Percentiles rank a stretch among this genome's conserved stretches.
phyloP scores from a whole-genome alignment of 371 early-diverging fungal species.

The Dichotomocladium elegans region DNA sequence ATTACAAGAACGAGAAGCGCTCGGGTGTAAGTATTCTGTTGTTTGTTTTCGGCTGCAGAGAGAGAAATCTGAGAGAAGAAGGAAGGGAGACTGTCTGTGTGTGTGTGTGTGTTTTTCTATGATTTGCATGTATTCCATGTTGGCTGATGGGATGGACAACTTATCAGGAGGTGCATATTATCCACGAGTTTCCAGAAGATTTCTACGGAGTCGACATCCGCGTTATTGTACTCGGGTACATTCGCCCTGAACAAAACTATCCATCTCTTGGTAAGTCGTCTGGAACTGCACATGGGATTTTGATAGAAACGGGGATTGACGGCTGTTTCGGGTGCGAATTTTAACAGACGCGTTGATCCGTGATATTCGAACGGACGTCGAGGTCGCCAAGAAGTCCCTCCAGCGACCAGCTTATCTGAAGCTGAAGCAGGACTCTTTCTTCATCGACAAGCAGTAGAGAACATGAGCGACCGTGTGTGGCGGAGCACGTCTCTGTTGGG shows the following conservation, averaged over 20 bases:
- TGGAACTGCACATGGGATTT: not conserved
- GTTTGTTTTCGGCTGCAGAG: no score
- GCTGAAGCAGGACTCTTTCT: slow-evolving; percentile 6
- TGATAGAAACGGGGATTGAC: not conserved
- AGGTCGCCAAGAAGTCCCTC: slow-evolving; percentile 72
- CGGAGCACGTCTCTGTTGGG: no score
- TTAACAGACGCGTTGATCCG: slow-evolving; percentile 81
- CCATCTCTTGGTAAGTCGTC: slow-evolving; percentile 68
- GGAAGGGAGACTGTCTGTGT: no score
- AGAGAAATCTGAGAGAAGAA: no score
- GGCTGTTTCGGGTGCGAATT: no score
- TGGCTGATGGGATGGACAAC: not conserved
- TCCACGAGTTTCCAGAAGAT: slow-evolving; percentile 81
- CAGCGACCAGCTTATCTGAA: slow-evolving; percentile 47
- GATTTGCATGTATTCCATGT: not conserved
- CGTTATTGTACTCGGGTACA: slow-evolving; percentile 83
- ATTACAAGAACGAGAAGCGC: slow-evolving; percentile 93
- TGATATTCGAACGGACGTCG: slow-evolving; percentile 89
- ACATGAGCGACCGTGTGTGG: no score
- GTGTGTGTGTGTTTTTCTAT: no score
- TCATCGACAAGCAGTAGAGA: no score
- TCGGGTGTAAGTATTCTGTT: slow-evolving; percentile 80
- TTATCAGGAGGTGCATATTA: slow-evolving; percentile 89
- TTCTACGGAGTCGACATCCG: slow-evolving; percentile 87
- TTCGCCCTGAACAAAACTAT: slow-evolving; percentile 91